A percentile compares a stretch with the other conserved stretches of the same genome.
These are phyloP conservation scores for Tulasnella sp. DNA, from an alignment of 768 basidiomycete genomes.

Conservation along the genomic window DNA sequence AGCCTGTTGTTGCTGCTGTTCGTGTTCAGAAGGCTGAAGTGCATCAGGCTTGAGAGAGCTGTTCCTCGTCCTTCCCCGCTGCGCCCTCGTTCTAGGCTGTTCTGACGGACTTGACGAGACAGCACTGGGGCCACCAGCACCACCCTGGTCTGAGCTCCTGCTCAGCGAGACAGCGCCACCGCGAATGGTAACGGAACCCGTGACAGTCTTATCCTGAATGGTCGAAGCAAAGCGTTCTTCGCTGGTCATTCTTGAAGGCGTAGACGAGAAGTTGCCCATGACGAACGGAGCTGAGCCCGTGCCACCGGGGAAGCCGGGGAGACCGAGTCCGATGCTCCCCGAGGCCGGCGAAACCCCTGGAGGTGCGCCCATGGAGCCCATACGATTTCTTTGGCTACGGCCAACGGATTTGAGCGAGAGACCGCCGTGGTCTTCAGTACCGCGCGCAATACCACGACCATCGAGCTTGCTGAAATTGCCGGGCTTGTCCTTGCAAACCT, in stretches of 20 bases:
- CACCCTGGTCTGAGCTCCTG: conserved; percentile 57
- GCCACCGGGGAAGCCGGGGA: conserved; percentile 42
- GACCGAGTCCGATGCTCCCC: conserved; percentile 45
- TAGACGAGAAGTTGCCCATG: conserved; percentile 40
- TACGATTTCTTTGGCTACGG: conserved; percentile 23
- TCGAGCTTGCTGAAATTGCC: conserved; percentile 86
- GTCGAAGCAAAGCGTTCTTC: conserved; percentile 38
- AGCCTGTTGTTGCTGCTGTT: conserved; percentile 32
- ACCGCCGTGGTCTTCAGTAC: conserved; percentile 47
- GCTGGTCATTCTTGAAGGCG: not conserved
- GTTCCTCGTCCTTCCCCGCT: conserved; percentile 80
- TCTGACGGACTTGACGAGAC: conserved; percentile 49
- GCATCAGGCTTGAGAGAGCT: conserved; percentile 56
- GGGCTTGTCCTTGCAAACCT: conserved; percentile 92
- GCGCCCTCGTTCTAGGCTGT: conserved; percentile 70
- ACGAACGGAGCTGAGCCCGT: conserved; percentile 52
- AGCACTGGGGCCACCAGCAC: conserved; percentile 51
- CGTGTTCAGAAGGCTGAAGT: conserved; percentile 18
- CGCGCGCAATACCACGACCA: conserved; percentile 86
- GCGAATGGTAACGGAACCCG: conserved; percentile 29
- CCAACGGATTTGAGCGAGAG: conserved; percentile 52
- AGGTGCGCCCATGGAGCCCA: conserved; percentile 36
- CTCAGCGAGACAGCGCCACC: conserved; percentile 51
- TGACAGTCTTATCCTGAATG: conserved; percentile 44
- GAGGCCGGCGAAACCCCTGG: no score